Evolutionary conservation across 2,329 filamentous ascomycete species (phyloP), one percentile per base, ranked within the genome.

Genomic region (Pseudogymnoascus sp.): DNA sequence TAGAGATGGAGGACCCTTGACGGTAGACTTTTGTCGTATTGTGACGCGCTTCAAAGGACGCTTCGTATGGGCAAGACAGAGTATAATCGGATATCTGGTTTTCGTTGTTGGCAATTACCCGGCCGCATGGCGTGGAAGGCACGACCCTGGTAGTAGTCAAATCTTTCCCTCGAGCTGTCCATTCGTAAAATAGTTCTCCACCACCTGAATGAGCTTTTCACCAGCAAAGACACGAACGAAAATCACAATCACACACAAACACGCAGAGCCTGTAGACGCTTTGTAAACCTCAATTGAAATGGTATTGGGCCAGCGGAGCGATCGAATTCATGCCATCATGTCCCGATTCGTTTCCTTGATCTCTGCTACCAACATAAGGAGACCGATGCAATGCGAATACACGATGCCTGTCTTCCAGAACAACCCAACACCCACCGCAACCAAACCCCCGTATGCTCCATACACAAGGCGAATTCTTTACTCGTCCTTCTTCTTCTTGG

Each of bases 401-500:
- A 67, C 63, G 66, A 65, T 64, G 67, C 63, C 66, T 67, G 65
- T 68, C 64, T 65, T 65, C 67, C 64, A 64, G 64, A 60, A 63
- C 67, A 66, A 65, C 62, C 67, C 69, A 70, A 67, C 67, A 69
- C 69, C 68, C 43, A 65, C 63, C 66, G 63, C 66, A 65, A 66
- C 66, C 65, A 62, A 65, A 60, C 61, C 62, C 65, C 66, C 63
- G 16, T 63, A 64, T 62, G 64, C 63, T 64, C 67, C 61, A 59
- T 60, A 67, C 62, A 35, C 47, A 59, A 63, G 65, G 62, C 60
- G 68, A 71, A 59, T 67, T 77, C 78, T 80, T 82, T 90, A 91
- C 85, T 89, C 87, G 81, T 90, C 90, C 89, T 97, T 96, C 87
- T 95, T 94, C 80, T 89, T 86, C 83, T 87, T 86, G 77, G 87